Evolutionary conservation across 2,329 filamentous ascomycete genomes (phyloP).

Genomic region (Myriosclerotinia curreyana): DNA sequence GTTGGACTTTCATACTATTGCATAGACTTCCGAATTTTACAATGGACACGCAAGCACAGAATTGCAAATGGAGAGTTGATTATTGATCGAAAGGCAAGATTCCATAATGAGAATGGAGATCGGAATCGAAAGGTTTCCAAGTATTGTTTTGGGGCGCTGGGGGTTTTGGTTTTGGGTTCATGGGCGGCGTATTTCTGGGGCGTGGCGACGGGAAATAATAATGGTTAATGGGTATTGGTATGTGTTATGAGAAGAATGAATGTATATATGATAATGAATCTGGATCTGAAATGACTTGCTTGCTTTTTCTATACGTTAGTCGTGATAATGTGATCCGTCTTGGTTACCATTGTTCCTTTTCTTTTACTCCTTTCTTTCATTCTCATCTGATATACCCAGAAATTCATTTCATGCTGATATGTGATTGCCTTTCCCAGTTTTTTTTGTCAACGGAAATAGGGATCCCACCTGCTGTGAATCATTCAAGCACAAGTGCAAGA

Average conservation of each 20-base stretch:
- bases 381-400: no score
- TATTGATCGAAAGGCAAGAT: constrained; percentile 2
- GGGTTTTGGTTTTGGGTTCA: not conserved
- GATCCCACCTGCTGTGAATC: no score
- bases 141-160: not conserved
- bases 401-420: no score
- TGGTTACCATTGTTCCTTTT: no score
- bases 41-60: constrained; percentile 18
- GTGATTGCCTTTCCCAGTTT: no score
- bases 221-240: not conserved
- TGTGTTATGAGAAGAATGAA: not conserved
- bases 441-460: no score
- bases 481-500: no score
- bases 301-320: no score
- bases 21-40: constrained; percentile 4
- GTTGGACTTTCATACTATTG: constrained; percentile 1
- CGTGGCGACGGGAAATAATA: constrained; percentile 10
- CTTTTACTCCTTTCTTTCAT: no score
- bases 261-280: not conserved
- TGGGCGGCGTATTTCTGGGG: constrained; percentile 19
- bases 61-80: constrained; percentile 8
- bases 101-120: constrained; percentile 8
- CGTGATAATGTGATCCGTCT: no score
- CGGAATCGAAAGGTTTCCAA: constrained; percentile 4
- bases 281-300: not conserved